A percentile compares a stretch with the other conserved stretches of the same genome.
Evolutionary conservation across 2,329 filamentous ascomycete genomes (phyloP).

Genomic region (Fusarium nematophilum): DNA sequence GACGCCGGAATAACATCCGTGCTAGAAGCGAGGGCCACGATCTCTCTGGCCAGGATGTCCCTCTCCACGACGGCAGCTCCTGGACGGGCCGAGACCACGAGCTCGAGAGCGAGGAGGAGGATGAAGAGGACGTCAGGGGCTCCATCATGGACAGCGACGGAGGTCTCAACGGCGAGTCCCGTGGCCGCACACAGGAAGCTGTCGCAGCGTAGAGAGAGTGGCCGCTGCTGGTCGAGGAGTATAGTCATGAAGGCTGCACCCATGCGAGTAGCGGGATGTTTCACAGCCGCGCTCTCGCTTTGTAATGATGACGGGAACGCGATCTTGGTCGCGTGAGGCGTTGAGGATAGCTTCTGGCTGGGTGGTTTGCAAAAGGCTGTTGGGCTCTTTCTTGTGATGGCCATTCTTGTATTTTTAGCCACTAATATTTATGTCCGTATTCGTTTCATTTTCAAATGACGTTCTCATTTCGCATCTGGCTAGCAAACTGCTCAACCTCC

Average conservation of each 20-base stretch:
- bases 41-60: constrained; percentile 83
- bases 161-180: constrained; percentile 66
- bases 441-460: constrained; percentile 17
- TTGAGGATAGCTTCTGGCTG: constrained; percentile 40
- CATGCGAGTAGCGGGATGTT: background rate
- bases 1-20: constrained; percentile 78
- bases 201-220: constrained; percentile 55
- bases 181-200: constrained; percentile 66
- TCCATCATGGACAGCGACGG: constrained; percentile 65
- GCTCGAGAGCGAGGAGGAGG: constrained; percentile 73
- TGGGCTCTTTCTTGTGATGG: constrained; percentile 39
- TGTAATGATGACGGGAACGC: constrained; percentile 34
- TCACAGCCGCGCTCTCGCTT: constrained; percentile 12
- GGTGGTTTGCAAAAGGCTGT: constrained; percentile 38
- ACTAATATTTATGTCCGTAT: constrained; percentile 40
- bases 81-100: constrained; percentile 83
- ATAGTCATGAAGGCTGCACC: constrained; percentile 7
- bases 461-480: constrained; percentile 55
- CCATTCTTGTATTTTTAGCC: constrained; percentile 43
- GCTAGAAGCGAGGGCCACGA: constrained; percentile 81
- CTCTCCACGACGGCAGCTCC: constrained; percentile 81
- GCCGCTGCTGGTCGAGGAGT: constrained; percentile 10
- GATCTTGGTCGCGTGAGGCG: constrained; percentile 43
- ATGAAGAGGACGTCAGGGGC: constrained; percentile 63
- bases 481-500: constrained; percentile 82